Conservation (phyloP, 2,329 filamentous ascomycete genomes). For the Dothistroma pini region DNA sequence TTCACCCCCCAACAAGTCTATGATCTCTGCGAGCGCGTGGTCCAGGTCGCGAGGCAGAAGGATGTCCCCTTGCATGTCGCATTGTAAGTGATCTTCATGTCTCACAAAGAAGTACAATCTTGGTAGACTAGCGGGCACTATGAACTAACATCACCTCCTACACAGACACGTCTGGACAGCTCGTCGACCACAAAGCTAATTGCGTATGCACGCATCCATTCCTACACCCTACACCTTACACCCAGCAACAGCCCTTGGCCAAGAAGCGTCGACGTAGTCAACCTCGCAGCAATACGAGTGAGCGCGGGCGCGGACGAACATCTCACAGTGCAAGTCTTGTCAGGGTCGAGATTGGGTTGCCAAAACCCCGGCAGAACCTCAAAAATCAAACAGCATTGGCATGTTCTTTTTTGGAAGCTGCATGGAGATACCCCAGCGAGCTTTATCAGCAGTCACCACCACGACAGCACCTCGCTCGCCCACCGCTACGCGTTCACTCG, state of each 20-base stretch:
- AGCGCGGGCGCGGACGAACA: too few species aligned
- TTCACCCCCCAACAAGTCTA: slow-evolving; percentile 60
- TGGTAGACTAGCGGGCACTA: background rate
- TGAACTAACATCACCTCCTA: slow-evolving; percentile 13
- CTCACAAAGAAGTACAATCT: background rate
- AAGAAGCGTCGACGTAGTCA: background rate
- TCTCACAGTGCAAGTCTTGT: too few species aligned
- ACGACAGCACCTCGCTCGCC: background rate
- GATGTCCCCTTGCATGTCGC: slow-evolving; percentile 57
- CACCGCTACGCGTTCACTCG: background rate
- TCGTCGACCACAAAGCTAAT: slow-evolving; percentile 37
- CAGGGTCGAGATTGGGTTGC: background rate
- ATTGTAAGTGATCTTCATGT: slow-evolving; percentile 57
- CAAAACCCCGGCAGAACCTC: background rate
- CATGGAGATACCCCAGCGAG: slow-evolving; percentile 4
- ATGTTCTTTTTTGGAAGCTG: background rate
- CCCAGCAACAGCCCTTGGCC: background rate
- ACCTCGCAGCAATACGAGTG: background rate
- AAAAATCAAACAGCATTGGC: slow-evolving; percentile 1
- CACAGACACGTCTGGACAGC: slow-evolving; percentile 48
- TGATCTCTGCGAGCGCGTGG: slow-evolving; percentile 61
- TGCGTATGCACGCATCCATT: background rate
- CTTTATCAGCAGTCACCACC: background rate
- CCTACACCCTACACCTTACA: background rate
- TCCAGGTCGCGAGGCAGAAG: slow-evolving; percentile 15